Base-by-base conservation (phyloP, 495 filamentous ascomycete genomes). In the Apodospora peruviana region DNA sequence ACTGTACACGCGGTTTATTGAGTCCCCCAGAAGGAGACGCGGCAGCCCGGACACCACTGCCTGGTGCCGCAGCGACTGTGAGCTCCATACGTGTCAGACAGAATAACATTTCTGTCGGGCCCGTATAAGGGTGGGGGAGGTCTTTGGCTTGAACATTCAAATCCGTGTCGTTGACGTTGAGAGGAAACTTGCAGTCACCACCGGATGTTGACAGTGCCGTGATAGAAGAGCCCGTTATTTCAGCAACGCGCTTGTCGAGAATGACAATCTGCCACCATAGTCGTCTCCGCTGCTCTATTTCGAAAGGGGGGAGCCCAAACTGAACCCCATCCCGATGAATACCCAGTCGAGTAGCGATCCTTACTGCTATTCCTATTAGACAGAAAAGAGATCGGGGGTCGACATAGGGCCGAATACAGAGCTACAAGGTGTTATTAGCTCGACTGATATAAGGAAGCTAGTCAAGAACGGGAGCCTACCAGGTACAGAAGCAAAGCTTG, bases 181-280 rank as follows among this genome's bases (percentile, higher is more conserved):
- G 64, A 0, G 76, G 78, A 39, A 70, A 58, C 49, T 68, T 67
- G 50, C 71, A 75, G 58, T 77, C 73, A 5, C 63, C 64, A 39
- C 66, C 62, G 29, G 58, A 68, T 2, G 63, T 62, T 39, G 67
- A 81, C 54, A 74, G 61, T n/a, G 70, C 80, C 43, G 71, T 83
- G 50, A 85, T 75, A 21, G 78, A 76, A 55, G 79, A 82, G 23
- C 84, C 84, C 21, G 81, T 78, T 29, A 85, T 76, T 55, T 84
- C 82, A 17, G 75, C 77, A 8, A 81, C 73, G 29, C 83, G 77
- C 37, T 75, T 72, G 55, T 90, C 86, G 16, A 88, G 73, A 18
- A 77, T 67, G 45, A 79, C 76, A 7, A 88, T 66, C 55, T 84
- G 82, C 83, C 84, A 87, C 86, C 86, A 90, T 4, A 88, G 59